These are phyloP conservation scores for Rugonectria rugulosa DNA, from an alignment of 2,329 filamentous ascomycete genomes.

Conservation along the genomic window DNA sequence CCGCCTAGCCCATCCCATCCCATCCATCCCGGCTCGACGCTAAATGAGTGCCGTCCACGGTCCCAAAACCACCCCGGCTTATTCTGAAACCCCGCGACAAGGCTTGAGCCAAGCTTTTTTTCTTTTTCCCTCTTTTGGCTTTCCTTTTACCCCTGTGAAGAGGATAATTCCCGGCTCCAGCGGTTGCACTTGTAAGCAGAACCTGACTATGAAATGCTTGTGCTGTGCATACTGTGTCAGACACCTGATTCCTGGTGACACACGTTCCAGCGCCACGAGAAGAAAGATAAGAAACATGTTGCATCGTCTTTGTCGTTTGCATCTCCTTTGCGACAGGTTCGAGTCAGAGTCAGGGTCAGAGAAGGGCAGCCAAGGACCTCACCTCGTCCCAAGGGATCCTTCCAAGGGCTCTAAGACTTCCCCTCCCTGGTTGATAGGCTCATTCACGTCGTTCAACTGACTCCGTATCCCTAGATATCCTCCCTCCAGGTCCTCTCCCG, in stretches of 20 bases:
- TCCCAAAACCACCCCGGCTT: conserved; percentile 30
- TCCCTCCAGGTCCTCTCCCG: too few relatives aligned
- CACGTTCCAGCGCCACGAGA: not conserved
- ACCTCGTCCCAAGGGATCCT: too few relatives aligned
- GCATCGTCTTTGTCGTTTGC: not conserved
- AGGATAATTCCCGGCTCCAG: conserved; percentile 11
- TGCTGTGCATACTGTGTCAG: not conserved
- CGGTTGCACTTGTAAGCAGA: not conserved
- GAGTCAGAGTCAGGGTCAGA: too few relatives aligned
- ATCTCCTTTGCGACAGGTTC: too few relatives aligned
- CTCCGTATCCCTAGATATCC: too few relatives aligned
- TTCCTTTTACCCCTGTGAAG: not conserved
- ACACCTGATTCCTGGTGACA: not conserved
- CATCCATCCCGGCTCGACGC: not conserved
- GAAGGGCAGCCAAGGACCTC: too few relatives aligned
- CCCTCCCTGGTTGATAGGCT: not conserved
- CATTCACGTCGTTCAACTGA: too few relatives aligned
- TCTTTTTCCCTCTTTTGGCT: too few relatives aligned
- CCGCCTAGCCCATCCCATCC: not conserved
- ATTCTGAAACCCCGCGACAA: conserved; percentile 33
- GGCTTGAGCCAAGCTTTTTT: conserved; percentile 16
- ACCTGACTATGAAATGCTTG: not conserved
- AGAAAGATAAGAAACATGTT: not conserved
- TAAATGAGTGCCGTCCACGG: conserved; percentile 5
- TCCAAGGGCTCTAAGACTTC: too few relatives aligned